phyloP scores from a whole-genome alignment of 164 flowering plant species.

The Sedum album region DNA sequence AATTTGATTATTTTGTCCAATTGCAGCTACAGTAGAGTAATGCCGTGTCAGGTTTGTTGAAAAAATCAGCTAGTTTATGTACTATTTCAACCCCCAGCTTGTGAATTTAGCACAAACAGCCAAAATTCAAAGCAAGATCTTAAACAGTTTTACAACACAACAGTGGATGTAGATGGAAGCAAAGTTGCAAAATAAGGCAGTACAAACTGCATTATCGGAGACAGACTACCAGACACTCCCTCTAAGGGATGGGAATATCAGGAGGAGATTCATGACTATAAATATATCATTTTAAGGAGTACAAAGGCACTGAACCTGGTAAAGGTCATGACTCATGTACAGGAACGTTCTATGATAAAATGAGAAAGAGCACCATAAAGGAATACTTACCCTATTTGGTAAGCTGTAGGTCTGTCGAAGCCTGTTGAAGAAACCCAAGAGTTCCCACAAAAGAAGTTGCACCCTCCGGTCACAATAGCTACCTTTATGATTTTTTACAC shows the following conservation, averaged over 20 bases:
- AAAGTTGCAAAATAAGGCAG: no score
- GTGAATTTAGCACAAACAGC: background rate
- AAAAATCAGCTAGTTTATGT: no score
- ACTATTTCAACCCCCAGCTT: background rate
- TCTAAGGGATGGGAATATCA: background rate
- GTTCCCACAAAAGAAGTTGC: slow-evolving; percentile 89
- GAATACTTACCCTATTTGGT: slow-evolving; percentile 67
- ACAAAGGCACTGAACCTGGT: background rate
- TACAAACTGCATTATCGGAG: background rate
- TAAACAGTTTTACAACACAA: background rate
- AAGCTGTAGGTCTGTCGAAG: slow-evolving; percentile 73
- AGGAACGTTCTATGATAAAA: background rate
- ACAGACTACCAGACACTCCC: background rate
- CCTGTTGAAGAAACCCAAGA: slow-evolving; percentile 78
- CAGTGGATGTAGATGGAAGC: no score
- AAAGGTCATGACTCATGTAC: background rate
- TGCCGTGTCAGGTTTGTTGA: no score
- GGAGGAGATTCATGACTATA: background rate
- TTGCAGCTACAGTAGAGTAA: no score
- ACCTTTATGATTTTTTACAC: slow-evolving; percentile 33
- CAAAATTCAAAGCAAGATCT: no score
- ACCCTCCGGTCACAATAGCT: slow-evolving; percentile 89
- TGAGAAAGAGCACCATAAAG: background rate
- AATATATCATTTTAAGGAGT: background rate
- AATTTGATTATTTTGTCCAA: no score